Percentiles rank a stretch among this genome's conserved stretches.
Conservation (phyloP, 306 rosid genomes). For the Fagus crenata region DNA sequence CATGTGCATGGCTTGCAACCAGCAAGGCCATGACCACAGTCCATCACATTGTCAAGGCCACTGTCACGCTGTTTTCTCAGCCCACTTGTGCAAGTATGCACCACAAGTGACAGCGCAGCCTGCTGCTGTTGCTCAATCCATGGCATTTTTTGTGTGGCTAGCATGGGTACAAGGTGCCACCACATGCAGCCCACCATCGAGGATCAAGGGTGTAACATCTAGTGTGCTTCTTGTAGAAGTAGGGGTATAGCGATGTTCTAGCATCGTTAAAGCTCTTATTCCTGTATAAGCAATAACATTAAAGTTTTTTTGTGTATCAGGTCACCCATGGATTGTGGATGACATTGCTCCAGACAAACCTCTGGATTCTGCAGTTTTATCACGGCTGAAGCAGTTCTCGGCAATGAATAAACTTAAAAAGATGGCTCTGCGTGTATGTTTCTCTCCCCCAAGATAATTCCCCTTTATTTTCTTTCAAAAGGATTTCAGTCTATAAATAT, state of each 20-base stretch:
- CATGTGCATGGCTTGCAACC: too few species aligned
- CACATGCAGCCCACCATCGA: too few species aligned
- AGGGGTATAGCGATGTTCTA: constrained; percentile 7
- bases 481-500: constrained; percentile 20
- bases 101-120: too few species aligned
- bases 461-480: constrained; percentile 6
- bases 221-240: constrained; percentile 22
- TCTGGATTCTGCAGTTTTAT: constrained; percentile 83
- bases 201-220: not conserved
- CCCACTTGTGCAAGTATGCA: too few species aligned
- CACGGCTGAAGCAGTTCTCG: constrained; percentile 87
- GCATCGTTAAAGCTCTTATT: constrained; percentile 18
- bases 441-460: not conserved
- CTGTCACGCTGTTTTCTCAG: too few species aligned
- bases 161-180: too few species aligned
- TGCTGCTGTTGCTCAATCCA: too few species aligned
- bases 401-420: constrained; percentile 88
- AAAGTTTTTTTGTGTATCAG: constrained; percentile 40
- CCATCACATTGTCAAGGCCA: too few species aligned
- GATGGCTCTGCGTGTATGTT: constrained; percentile 80
- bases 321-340: constrained; percentile 89
- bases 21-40: too few species aligned
- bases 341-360: constrained; percentile 90
- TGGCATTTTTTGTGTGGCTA: too few species aligned
- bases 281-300: constrained; percentile 16